These are phyloP conservation scores for Saccharomycopsis javanensis DNA, from an alignment of 805 yeast species.

Conservation along the genomic window DNA sequence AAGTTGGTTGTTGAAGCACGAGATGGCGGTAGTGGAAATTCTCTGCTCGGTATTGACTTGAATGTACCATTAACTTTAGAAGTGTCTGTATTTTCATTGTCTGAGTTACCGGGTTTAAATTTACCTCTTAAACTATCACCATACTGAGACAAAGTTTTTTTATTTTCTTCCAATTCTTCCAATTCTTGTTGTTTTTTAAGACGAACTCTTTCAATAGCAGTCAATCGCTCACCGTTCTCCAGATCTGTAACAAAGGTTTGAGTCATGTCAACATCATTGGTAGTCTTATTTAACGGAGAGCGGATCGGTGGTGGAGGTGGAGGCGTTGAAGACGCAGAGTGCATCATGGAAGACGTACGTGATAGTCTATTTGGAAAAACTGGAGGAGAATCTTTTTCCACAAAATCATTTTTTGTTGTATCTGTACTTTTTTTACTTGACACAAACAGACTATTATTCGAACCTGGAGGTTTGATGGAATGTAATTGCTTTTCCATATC, in stretches of 20 bases:
- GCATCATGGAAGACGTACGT: not conserved
- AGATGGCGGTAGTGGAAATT: not conserved
- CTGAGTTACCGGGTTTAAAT: not conserved
- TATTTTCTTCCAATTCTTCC: not conserved
- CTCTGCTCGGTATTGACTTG: not conserved
- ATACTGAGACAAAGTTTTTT: not conserved
- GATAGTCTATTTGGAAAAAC: not conserved
- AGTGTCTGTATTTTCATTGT: not conserved
- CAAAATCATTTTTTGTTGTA: not conserved
- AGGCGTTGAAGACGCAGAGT: not conserved
- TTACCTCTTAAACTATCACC: not conserved
- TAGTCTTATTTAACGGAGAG: not conserved
- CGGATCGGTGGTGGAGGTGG: conserved; percentile 7
- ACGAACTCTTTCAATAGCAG: not conserved
- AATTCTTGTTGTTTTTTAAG: not conserved
- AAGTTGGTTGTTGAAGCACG: not conserved
- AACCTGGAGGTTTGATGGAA: not conserved
- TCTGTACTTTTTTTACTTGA: not conserved
- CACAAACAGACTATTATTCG: not conserved
- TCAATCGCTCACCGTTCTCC: not conserved
- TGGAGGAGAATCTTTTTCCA: not conserved
- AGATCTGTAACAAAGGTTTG: not conserved
- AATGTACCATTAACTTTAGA: not conserved
- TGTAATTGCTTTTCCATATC: not conserved
- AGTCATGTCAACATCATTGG: not conserved